phyloP scores from a whole-genome alignment of 2,329 filamentous ascomycete species.

The Xylariales sp. region DNA sequence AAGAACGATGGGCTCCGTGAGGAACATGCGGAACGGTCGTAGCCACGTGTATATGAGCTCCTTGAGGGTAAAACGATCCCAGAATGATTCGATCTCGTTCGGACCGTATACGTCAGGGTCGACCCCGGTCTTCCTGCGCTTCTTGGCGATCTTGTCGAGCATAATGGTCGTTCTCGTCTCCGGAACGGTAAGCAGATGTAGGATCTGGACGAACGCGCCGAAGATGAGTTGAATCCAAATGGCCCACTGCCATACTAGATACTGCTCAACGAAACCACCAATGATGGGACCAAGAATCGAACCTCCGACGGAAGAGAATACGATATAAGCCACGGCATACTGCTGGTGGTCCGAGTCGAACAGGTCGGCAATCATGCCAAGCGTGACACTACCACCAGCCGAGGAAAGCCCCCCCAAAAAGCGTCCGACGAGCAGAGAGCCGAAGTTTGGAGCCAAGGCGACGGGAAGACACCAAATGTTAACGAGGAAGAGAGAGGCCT shows the following conservation, averaged over 20 bases:
- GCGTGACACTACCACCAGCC: constrained; percentile 67
- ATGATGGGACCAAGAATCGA: constrained; percentile 73
- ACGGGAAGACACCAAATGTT: constrained; percentile 74
- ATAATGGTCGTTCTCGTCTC: constrained; percentile 74
- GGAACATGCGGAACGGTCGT: constrained; percentile 59
- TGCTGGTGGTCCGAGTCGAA: constrained; percentile 68
- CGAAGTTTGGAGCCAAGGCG: constrained; percentile 69
- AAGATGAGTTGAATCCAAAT: constrained; percentile 87
- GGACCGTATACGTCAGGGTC: constrained; percentile 64
- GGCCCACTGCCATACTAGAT: constrained; percentile 59
- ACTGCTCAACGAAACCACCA: constrained; percentile 69
- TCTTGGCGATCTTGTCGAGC: constrained; percentile 76
- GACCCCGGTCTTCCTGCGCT: constrained; percentile 57
- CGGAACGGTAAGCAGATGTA: constrained; percentile 67
- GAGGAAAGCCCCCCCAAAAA: constrained; percentile 66
- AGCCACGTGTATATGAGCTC: constrained; percentile 48
- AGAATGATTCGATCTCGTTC: constrained; percentile 56
- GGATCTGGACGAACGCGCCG: constrained; percentile 61
- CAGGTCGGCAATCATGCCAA: constrained; percentile 72
- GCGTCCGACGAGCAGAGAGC: constrained; percentile 64
- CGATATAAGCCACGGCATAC: constrained; percentile 70
- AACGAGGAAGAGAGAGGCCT: constrained; percentile 67
- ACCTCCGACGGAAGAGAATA: constrained; percentile 75
- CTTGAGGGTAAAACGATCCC: constrained; percentile 31
- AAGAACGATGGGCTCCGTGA: constrained; percentile 61